These are phyloP conservation scores for Priceomyces carsonii DNA, from an alignment of 805 yeast genomes.

Conservation along the genomic window DNA sequence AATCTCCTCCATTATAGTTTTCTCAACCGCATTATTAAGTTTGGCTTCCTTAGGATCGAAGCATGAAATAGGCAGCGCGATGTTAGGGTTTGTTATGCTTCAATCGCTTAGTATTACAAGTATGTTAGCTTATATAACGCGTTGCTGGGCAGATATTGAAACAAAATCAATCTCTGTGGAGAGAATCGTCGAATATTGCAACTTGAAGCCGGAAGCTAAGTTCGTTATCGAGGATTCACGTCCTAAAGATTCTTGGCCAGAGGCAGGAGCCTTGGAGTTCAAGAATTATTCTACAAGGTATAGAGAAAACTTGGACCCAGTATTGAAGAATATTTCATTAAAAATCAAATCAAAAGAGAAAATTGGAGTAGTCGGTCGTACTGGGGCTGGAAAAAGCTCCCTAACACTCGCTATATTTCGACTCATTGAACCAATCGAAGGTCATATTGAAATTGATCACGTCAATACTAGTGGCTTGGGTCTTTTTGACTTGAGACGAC, in stretches of 20 bases:
- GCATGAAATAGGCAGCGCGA: constrained; percentile 28
- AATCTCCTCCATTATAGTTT: constrained; percentile 34
- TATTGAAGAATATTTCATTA: constrained; percentile 66
- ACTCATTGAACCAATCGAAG: constrained; percentile 73
- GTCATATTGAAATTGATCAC: constrained; percentile 71
- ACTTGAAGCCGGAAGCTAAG: constrained; percentile 44
- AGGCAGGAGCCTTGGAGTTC: constrained; percentile 64
- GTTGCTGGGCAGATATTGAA: constrained; percentile 37
- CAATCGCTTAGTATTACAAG: constrained; percentile 33
- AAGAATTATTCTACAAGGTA: constrained; percentile 80
- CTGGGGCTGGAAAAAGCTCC: constrained; percentile 95
- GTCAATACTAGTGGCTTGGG: constrained; percentile 68
- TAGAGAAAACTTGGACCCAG: constrained; percentile 78
- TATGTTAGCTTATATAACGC: constrained; percentile 30
- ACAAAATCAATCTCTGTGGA: constrained; percentile 35
- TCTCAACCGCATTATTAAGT: constrained; percentile 26
- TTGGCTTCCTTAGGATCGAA: constrained; percentile 23
- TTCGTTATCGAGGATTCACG: constrained; percentile 35
- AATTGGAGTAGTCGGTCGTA: constrained; percentile 93
- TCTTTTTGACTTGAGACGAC: constrained; percentile 69
- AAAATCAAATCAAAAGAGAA: constrained; percentile 75
- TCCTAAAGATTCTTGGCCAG: constrained; percentile 67
- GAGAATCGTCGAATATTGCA: constrained; percentile 38
- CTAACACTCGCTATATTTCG: constrained; percentile 82
- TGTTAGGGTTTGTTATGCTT: constrained; percentile 40